Percentiles rank a stretch among this genome's conserved stretches.
Conservation (phyloP, 2,329 filamentous ascomycete genomes). For the Talaromyces atroroseus region DNA sequence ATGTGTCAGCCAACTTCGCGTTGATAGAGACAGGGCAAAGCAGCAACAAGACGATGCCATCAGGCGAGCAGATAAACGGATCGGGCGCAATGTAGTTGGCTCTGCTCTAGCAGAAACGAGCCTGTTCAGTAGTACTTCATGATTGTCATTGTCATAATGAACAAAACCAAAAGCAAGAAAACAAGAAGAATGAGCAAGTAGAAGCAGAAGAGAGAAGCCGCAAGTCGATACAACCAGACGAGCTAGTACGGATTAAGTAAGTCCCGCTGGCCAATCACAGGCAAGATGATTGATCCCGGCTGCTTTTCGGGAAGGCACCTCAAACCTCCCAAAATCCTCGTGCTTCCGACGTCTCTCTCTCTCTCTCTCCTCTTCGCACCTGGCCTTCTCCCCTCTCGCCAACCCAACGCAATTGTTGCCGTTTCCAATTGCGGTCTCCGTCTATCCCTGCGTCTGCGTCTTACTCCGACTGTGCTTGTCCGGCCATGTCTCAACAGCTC, state of each 20-base stretch:
- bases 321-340: constrained; percentile 30
- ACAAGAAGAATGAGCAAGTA: not conserved
- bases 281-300: constrained; percentile 40
- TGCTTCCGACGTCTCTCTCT: constrained; percentile 16
- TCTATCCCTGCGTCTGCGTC: not conserved
- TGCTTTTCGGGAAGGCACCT: constrained; percentile 27
- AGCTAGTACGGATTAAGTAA: not conserved
- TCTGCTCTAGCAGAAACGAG: not conserved
- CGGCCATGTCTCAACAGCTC: constrained; percentile 43
- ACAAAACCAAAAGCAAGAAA: not conserved
- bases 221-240: too few species aligned
- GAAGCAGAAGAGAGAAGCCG: not conserved
- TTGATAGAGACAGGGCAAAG: too few species aligned
- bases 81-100: too few species aligned
- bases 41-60: too few species aligned
- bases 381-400: constrained; percentile 15
- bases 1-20: too few species aligned
- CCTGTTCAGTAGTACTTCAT: too few species aligned
- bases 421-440: constrained; percentile 5
- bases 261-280: constrained; percentile 30
- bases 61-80: not conserved
- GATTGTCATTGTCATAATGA: not conserved
- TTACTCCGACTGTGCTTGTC: constrained; percentile 14
- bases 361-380: constrained; percentile 15
- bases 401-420: constrained; percentile 26